Percentiles rank a stretch among this genome's conserved stretches.
phyloP scores from a whole-genome alignment of 2,329 filamentous ascomycete species.

The Ophiocordyceps australis region DNA sequence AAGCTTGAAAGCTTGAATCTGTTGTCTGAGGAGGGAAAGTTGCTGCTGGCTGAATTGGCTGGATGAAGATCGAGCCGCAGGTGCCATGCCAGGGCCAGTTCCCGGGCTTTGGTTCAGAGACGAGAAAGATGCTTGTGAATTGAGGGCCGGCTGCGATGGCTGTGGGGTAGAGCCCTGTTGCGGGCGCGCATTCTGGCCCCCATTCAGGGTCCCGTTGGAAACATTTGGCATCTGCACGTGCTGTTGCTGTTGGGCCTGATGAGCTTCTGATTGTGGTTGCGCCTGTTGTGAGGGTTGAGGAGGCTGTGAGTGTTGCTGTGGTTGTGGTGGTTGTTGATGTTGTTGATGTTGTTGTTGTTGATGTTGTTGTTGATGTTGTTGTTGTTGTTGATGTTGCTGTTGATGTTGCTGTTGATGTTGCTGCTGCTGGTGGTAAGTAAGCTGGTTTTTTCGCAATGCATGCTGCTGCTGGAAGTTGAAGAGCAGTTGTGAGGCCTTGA shows the following conservation, averaged over 20 bases:
- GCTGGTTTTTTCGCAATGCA: constrained; percentile 30
- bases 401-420: too few species aligned
- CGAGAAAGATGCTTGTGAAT: constrained; percentile 18
- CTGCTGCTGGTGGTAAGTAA: constrained; percentile 22
- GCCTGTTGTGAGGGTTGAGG: constrained; percentile 20
- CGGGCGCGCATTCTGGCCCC: constrained; percentile 20
- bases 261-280: constrained; percentile 18
- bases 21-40: constrained; percentile 57
- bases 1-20: constrained; percentile 83
- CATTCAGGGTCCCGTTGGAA: constrained; percentile 35
- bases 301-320: constrained; percentile 23
- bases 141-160: constrained; percentile 11
- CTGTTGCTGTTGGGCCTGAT: constrained; percentile 24
- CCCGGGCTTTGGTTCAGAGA: constrained; percentile 14
- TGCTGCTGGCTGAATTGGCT: constrained; percentile 64
- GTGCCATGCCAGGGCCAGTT: constrained; percentile 11
- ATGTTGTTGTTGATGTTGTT: too few species aligned
- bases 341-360: constrained; percentile 18
- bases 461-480: constrained; percentile 51
- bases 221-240: constrained; percentile 33
- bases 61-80: constrained; percentile 13
- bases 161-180: constrained; percentile 18
- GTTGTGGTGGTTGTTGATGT: constrained; percentile 19
- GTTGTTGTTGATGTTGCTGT: too few species aligned
- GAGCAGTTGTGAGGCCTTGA: constrained; percentile 65